Percentiles rank a stretch among this genome's conserved stretches.
These are phyloP conservation scores for Alternaria arborescens DNA, from an alignment of 2,329 filamentous ascomycete species.

Conservation along the genomic window DNA sequence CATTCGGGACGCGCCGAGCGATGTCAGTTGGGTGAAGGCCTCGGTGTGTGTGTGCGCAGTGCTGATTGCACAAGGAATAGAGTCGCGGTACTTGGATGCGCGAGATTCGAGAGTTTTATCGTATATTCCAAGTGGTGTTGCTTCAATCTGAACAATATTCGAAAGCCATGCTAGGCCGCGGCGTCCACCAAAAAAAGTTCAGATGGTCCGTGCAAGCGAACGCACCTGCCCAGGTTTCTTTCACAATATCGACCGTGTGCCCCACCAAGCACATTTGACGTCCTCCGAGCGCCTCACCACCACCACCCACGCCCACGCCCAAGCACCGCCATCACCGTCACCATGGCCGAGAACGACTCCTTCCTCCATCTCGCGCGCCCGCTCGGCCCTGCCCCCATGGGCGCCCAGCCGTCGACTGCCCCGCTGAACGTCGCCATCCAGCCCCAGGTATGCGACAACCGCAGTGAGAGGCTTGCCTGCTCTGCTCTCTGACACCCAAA, in stretches of 20 bases:
- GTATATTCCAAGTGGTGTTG: neutral
- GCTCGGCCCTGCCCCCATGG: constrained; percentile 80
- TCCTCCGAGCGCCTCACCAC: constrained; percentile 22
- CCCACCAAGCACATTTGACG: constrained; percentile 30
- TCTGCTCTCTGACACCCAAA: constrained; percentile 14
- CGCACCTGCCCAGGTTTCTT: constrained; percentile 45
- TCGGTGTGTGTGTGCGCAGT: neutral
- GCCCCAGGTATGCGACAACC: constrained; percentile 75
- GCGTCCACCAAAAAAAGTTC: constrained; percentile 25
- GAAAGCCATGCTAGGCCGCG: constrained; percentile 1
- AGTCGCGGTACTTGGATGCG: neutral
- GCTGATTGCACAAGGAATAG: neutral
- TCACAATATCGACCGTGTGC: constrained; percentile 39
- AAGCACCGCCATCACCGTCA: constrained; percentile 64
- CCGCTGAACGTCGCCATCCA: constrained; percentile 95
- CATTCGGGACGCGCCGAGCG: constrained; percentile 7
- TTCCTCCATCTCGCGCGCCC: constrained; percentile 96
- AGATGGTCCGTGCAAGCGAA: constrained; percentile 42
- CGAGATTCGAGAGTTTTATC: neutral
- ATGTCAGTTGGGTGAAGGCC: neutral
- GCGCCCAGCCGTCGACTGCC: constrained; percentile 84
- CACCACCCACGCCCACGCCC: constrained; percentile 14
- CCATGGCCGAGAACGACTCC: constrained; percentile 82
- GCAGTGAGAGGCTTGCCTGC: constrained; percentile 5
- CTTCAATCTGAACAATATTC: neutral